Base-by-base conservation (phyloP, 176 grass and related monocot species). In the Aegilops speltoides region DNA sequence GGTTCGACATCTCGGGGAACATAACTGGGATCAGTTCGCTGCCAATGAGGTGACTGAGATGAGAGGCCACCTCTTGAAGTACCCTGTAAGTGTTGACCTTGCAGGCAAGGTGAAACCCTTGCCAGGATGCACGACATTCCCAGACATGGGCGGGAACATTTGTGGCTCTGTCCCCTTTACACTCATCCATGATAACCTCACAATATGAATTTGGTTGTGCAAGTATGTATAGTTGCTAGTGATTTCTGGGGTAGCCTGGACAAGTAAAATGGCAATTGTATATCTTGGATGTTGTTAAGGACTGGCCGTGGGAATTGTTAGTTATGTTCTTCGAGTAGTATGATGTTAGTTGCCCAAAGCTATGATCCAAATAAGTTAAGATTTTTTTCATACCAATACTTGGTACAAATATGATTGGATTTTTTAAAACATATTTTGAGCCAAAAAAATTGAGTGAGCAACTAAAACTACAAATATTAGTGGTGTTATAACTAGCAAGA, bases 41-140 rank as follows among this genome's bases (percentile, higher is more conserved):
- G 82, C 89, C 24, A 54, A 89, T 85, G 89, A 93, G 14, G 79
- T 94, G 31, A 93, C 83, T 56, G 92, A 94, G 68, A 84, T 96
- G 91, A 85, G 73, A 40, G 94, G 89, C 13, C 94, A 97, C 89
- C 87, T 94, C 28, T 40, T 97, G 73, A 91, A 92, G 81, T 95
- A 93, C 75, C 93, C 93, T 76, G 81, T 93, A 57, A 88, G 80
- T 15, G 76, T 92, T 69, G 78, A 90, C 46, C 84, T 61, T 52
- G 82, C 87, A 71, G 88, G 91, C 84, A 89, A 89, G 84, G 93
- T 95, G 84, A 95, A 79, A 52, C 85, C 80, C 10, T 80, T 81
- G 71, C 80, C 64, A 16, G 89, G 76, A 82, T 81, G 68, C 50
- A 13, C 84, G 24, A 73, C 83, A 62, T 94, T 94, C 69, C 92